Base-by-base conservation (phyloP, 345 rosid genomes). In the Hibiscus tridactylites region DNA sequence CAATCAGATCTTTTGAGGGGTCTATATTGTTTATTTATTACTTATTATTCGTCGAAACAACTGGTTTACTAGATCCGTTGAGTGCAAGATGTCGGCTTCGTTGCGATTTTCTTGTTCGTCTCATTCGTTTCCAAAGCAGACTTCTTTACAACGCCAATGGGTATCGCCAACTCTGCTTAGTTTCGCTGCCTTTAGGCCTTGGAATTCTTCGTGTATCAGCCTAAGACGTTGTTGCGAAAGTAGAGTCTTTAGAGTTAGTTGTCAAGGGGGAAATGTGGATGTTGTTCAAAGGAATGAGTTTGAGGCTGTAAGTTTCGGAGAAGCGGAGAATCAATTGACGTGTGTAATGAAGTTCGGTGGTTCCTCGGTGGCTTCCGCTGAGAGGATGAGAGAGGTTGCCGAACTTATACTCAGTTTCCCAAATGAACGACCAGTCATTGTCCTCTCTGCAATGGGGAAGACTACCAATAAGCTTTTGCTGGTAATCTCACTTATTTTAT, bases 271-370 rank as follows among this genome's bases (percentile, higher is more conserved):
- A 21, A 72, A 58, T 28, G 35, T 70, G 9, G 86, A 85, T 65
- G 81, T 83, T 65, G 72, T 89, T 49, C 84, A 83, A 35, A 81
- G 72, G 72, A 70, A 54, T 24, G 70, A 50, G 62, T 61, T 62
- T 15, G 68, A 59, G 61, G 35, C 28, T 62, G 72, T 62, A 49
- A 59, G 60, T 31, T 67, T 68, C 2, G 77, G 72, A 3, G 72
- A 68, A 58, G 50, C 47, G 37, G 84, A 84, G 75, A 89, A 81
- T 76, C 83, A 87, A 60, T 69, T 92, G 58, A 84, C 88, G 0
- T 89, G 97, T 69, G 97, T 90, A 46, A 95, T 95, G 98, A 95
- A 95, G 83, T 95, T 95, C 59, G 99, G 99, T 19, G 99, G 99
- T 56, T 95, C 99, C 0, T 95, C 99, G 0, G 81, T 95, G 77